These are phyloP conservation scores for Exophiala spinifera DNA, from an alignment of 2,329 filamentous ascomycete genomes.

Conservation along the genomic window DNA sequence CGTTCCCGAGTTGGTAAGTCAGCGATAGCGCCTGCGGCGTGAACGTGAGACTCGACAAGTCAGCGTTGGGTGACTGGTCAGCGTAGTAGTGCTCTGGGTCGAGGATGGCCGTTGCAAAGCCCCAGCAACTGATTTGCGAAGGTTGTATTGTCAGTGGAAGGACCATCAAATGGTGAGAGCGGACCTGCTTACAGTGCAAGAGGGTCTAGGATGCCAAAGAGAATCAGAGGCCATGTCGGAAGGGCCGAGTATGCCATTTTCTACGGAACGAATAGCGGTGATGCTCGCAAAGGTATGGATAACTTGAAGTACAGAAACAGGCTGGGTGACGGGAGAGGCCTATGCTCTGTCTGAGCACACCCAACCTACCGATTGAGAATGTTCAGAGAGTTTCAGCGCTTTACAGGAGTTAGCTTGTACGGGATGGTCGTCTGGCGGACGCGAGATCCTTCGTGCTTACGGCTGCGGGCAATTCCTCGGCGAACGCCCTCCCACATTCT, in stretches of 20 bases:
- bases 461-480: neutral
- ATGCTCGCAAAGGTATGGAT: neutral
- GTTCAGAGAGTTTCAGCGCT: neutral
- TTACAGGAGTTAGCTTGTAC: neutral
- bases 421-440: neutral
- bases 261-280: neutral
- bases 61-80: slow-evolving; percentile 54
- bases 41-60: slow-evolving; percentile 37
- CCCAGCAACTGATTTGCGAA: slow-evolving; percentile 52
- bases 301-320: neutral
- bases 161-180: neutral
- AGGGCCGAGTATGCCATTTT: slow-evolving; percentile 58
- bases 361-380: too few relatives aligned
- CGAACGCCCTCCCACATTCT: too few relatives aligned
- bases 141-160: neutral
- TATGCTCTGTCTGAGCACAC: too few relatives aligned
- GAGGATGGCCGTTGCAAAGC: slow-evolving; percentile 51
- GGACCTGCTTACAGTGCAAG: slow-evolving; percentile 58
- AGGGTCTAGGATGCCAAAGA: slow-evolving; percentile 68
- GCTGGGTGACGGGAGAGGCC: too few relatives aligned
- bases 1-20: slow-evolving; percentile 66
- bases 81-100: slow-evolving; percentile 61
- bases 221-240: slow-evolving; percentile 60
- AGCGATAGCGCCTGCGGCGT: slow-evolving; percentile 52
- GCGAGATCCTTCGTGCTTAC: neutral